Base-by-base conservation (phyloP, 1,284 basidiomycete species). In the Wolfiporia cocos region DNA sequence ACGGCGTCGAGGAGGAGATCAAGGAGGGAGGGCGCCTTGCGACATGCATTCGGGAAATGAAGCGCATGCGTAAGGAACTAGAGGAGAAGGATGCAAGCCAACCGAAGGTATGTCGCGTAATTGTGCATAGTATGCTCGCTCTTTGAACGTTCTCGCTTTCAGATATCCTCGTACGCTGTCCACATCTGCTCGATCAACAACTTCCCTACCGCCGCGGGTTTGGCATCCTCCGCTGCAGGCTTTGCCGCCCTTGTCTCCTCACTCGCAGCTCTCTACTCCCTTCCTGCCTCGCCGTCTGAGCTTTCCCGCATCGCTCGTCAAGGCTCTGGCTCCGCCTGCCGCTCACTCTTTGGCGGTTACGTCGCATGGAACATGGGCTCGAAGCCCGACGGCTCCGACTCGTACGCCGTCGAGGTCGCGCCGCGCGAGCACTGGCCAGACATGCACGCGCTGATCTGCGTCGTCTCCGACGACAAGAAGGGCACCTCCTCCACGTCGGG, bases 171-270 rank as follows among this genome's bases (percentile, higher is more conserved):
- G 14, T 86, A 71, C 63, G 68, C 74, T 22, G 77, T 96, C 2
- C 90, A 91, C 67, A 93, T 99, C 51, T 81, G 81, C 46, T 98
- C 94, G 9, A 86, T 84, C 69, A 99, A 99, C 78, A 99, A 99
- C 73, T 99, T 99, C 74, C 95, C 95, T 19, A 99, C 95, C 4
- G 96, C 96, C 6, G 96, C 95, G 0, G 96, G 95, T 10, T 83
- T 99, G 29, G 95, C 96, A 0, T 98, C 95, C 0, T 97, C 93
- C 22, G 95, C 96, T 0, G 92, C 94, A 0, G 95, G 95, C 11
- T 95, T 99, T 52, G 95, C 96, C 1, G 96, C 95, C 0, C 83
- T 99, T 31, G 89, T 93, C 37, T 76, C 86, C 6, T 96, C 94
- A 36, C 78, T 99, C 33, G 84, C 92, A 0, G 73, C 81, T 6